These are phyloP conservation scores for Starmerella riodocensis DNA, from an alignment of 805 yeast species.

Conservation along the genomic window DNA sequence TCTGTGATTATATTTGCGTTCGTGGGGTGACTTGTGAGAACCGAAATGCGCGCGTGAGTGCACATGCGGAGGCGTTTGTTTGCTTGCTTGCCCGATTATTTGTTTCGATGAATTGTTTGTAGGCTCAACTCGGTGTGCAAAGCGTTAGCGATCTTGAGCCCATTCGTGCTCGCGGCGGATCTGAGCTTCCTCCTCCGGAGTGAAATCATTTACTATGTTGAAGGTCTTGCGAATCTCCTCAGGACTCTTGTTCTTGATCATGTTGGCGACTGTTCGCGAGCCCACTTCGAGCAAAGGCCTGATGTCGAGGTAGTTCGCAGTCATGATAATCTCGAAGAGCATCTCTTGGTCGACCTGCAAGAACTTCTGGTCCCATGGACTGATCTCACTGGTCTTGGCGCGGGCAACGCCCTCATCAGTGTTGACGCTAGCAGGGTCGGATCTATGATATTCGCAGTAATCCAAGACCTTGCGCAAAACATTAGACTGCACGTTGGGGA, in stretches of 20 bases:
- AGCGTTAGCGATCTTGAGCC: conserved; percentile 28
- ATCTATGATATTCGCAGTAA: conserved; percentile 89
- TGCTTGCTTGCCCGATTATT: too few species aligned
- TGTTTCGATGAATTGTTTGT: too few species aligned
- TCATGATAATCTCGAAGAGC: conserved; percentile 37
- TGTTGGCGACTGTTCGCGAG: conserved; percentile 37
- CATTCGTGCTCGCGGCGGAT: conserved; percentile 36
- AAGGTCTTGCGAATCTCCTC: conserved; percentile 36
- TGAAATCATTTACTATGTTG: conserved; percentile 35
- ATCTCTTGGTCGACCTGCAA: conserved; percentile 72
- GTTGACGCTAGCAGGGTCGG: conserved; percentile 53
- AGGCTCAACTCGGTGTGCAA: too few species aligned
- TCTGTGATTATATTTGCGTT: too few species aligned
- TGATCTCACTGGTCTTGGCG: conserved; percentile 73
- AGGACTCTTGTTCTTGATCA: conserved; percentile 36
- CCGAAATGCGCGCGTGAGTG: too few species aligned
- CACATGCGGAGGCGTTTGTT: too few species aligned
- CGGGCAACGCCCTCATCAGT: conserved; percentile 47
- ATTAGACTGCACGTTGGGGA: conserved; percentile 56
- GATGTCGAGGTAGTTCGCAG: conserved; percentile 37
- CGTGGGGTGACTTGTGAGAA: too few species aligned
- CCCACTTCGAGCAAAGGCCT: conserved; percentile 35
- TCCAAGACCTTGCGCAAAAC: conserved; percentile 84
- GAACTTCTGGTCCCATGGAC: conserved; percentile 91
- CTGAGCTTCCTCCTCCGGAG: conserved; percentile 38